phyloP scores from a whole-genome alignment of 2,329 filamentous ascomycete species.

The Coniella vitis region DNA sequence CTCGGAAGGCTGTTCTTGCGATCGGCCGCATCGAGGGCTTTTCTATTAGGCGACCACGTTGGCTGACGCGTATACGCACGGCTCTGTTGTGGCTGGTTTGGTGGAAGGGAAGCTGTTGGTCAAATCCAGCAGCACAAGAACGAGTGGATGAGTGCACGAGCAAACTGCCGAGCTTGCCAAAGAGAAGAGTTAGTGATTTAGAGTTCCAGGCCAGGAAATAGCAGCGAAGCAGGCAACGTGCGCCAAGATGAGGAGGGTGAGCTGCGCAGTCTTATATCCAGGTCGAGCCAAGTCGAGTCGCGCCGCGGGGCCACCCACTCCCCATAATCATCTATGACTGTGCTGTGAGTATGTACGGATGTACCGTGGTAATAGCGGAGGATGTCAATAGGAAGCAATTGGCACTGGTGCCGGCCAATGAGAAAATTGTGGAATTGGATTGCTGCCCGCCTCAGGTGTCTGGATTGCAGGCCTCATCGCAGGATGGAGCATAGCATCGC shows the following conservation, averaged over 20 bases:
- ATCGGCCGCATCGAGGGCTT: constrained; percentile 19
- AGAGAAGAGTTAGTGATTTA: background rate
- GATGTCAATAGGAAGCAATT: background rate
- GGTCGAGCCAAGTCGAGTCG: constrained; percentile 1
- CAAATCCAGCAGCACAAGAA: no score
- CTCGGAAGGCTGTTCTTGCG: constrained; percentile 19
- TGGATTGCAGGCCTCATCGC: background rate
- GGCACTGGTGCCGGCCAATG: background rate
- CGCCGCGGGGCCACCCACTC: constrained; percentile 1
- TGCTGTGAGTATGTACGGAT: no score
- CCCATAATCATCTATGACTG: background rate
- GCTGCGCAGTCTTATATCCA: background rate
- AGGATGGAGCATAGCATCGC: background rate
- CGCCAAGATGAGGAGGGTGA: background rate
- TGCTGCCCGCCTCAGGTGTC: background rate
- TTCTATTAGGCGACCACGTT: background rate
- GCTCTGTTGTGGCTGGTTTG: background rate
- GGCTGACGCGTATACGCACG: background rate
- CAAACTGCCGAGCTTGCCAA: background rate
- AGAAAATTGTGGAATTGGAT: background rate
- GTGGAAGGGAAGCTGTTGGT: no score
- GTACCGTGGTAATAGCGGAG: no score
- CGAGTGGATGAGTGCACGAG: no score
- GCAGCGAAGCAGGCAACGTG: background rate
- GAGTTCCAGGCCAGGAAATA: background rate